Evolutionary conservation across 441 rosid species (phyloP).

Genomic region (Populus tomentosa): DNA sequence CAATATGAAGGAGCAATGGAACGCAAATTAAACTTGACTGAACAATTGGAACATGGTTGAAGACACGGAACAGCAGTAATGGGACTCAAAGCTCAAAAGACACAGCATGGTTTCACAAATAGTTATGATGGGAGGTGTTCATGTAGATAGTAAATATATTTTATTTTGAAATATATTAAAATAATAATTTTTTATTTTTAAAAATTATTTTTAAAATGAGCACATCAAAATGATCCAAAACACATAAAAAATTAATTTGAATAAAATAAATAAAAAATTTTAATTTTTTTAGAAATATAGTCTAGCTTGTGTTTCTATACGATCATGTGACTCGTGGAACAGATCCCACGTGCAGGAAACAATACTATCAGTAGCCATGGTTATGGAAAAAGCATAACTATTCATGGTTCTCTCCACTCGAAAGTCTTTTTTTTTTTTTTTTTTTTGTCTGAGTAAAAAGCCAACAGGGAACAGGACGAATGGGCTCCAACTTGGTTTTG

Average conservation of each 20-base stretch:
- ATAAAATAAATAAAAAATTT: no score
- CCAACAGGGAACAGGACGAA: no score
- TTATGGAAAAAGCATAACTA: not conserved
- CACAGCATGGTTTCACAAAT: not conserved
- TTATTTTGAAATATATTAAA: no score
- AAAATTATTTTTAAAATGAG: no score
- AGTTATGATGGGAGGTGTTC: not conserved
- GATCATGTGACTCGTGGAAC: not conserved
- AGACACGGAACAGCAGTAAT: not conserved
- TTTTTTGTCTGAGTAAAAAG: not conserved
- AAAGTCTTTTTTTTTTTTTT: not conserved
- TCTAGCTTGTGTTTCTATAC: no score
- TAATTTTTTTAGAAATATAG: no score
- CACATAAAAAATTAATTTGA: no score
- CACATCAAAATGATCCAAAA: no score
- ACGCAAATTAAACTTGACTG: not conserved
- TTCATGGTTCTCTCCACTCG: not conserved
- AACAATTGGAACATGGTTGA: not conserved
- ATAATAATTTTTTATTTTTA: no score
- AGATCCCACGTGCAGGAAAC: conserved; percentile 15
- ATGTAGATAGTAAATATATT: no score
- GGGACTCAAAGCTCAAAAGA: not conserved
- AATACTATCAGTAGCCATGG: not conserved
- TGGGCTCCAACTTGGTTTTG: not conserved
- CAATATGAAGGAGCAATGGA: not conserved